Base-by-base conservation (phyloP, 208 protist genomes). In the Trypanosomatidae sp. region DNA sequence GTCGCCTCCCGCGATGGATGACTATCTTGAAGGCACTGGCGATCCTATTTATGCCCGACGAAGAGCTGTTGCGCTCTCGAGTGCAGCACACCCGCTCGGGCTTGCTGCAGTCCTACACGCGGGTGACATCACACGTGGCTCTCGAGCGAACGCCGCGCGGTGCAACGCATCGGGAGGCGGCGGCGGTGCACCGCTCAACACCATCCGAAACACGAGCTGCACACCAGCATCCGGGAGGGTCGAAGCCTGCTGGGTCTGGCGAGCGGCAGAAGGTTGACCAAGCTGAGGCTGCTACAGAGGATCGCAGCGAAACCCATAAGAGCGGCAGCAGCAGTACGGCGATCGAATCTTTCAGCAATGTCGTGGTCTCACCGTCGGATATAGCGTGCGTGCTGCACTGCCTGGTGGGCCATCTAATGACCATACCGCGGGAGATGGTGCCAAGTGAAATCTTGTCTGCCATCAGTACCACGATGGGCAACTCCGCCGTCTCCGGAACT, bases 41-140 rank as follows among this genome's bases (percentile, higher is more conserved):
- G 7, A 66, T 94, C 2, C 85, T 97, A 36, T 97, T 97, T 70
- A 85, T 85, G 75, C 84, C 82, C 2, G 70, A 88, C n/a, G 76
- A 72, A 58, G 75, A 69, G 56, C 25, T 70, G 43, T 39, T 69
- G 62, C 74, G 69, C 36, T 28, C 76, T 22, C 69, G 76, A 52
- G 56, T 39, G 5, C 76, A 47, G 13, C 76, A 66, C 47, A 36
- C 66, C 30, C 76, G 76, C n/a, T 50, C 76, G 1, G 39, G 66
- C 19, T 68, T 75, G 22, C 70, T 80, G 62, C 76, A 76, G 33
- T 72, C 64, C 66, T 76, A 76, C 76, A 64, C 64, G 49, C 68
- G 76, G 39, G 36, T 58, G 4, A 62, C 58, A 3, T 55, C 53
- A 22, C 50, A 60, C 10, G 30, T 28, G 17, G 49, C 43, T 43